A percentile compares a stretch with the other conserved stretches of the same genome.
These are phyloP conservation scores for Podospora fimiseda DNA, from an alignment of 495 filamentous ascomycete species.

Conservation along the genomic window DNA sequence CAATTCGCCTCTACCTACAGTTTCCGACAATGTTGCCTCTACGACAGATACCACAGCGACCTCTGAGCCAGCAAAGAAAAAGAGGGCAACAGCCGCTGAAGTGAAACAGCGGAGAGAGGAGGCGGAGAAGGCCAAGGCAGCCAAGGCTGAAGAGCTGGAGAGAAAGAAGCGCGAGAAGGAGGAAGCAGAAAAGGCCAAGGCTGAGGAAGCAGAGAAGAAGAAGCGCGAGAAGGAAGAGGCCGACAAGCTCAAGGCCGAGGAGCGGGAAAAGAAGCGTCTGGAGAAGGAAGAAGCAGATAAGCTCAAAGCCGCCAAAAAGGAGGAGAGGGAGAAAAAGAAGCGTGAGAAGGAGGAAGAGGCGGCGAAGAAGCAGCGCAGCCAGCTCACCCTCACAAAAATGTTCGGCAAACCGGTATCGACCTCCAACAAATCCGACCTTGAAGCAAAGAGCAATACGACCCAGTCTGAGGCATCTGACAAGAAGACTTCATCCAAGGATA, in stretches of 20 bases:
- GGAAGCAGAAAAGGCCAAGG: conserved; percentile 29
- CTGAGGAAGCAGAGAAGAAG: conserved; percentile 33
- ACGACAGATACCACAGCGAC: conserved; percentile 29
- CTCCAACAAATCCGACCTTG: too few species aligned
- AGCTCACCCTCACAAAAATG: conserved; percentile 43
- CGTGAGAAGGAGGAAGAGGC: conserved; percentile 53
- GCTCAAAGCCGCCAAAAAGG: conserved; percentile 37
- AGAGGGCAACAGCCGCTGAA: conserved; percentile 46
- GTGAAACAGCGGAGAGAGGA: conserved; percentile 40
- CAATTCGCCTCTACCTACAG: not conserved
- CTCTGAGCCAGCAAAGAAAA: conserved; percentile 43
- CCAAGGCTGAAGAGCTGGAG: not conserved
- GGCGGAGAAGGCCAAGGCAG: conserved; percentile 20
- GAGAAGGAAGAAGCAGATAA: conserved; percentile 38
- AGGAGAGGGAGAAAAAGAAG: conserved; percentile 50
- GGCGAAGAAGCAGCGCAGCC: conserved; percentile 56
- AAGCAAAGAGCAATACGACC: conserved; percentile 12
- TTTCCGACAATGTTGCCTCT: conserved; percentile 6
- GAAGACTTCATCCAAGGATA: conserved; percentile 17
- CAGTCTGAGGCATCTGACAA: too few species aligned
- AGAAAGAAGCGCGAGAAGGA: conserved; percentile 30
- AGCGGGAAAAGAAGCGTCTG: conserved; percentile 36
- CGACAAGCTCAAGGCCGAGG: conserved; percentile 5
- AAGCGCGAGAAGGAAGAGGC: conserved; percentile 29
- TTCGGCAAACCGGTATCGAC: conserved; percentile 45